Base-by-base conservation (phyloP, 2,329 filamentous ascomycete species). In the Periglandula ipomoeae region DNA sequence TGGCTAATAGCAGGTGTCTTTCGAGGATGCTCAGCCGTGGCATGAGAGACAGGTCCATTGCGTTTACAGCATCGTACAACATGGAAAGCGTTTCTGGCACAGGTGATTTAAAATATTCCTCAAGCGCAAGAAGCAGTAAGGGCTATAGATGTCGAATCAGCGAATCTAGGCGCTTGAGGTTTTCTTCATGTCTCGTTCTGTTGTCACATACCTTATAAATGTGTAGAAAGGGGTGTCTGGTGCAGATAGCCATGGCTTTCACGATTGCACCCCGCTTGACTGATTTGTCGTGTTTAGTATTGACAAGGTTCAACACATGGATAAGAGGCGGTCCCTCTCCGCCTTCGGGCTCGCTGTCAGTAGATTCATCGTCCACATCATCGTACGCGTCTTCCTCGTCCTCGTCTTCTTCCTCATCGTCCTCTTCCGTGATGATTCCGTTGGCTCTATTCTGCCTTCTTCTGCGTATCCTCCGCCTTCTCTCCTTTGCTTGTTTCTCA, bases 201-300 rank as follows among this genome's bases (percentile, higher is more conserved):
- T n/a, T n/a, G n/a, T n/a, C 34, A 63, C 73, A 56, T 65, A 85
- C 87, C 78, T 98, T 98, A 73, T 98, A 98, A 55, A 98, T 98
- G 68, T 98, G 93, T 56, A 98, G 71, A 67, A 98, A 98, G 3
- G 93, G 90, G 72, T 98, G 93, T 39, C 93, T 78, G 7, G 93
- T 98, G 72, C 93, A 98, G 57, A 98, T 96, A 26, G 93, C 93
- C 93, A 98, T 98, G 38, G 93, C 89, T 65, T 97, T 97, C 50
- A 97, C 91, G 44, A 96, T 78, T 19, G 93, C 93, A 50, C 93
- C 93, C 76, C 93, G 84, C 69, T 93, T 94, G 43, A 88, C 88
- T 19, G 85, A 85, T 61, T 87, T 91, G 71, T 98, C 93, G 65
- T 95, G 89, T 67, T 97, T 97, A 7, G 91, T 98, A 65, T 98